Evolutionary conservation across 495 filamentous ascomycete species (phyloP), one percentile per base, ranked within the genome.

Genomic region (Ascobolus immersus): DNA sequence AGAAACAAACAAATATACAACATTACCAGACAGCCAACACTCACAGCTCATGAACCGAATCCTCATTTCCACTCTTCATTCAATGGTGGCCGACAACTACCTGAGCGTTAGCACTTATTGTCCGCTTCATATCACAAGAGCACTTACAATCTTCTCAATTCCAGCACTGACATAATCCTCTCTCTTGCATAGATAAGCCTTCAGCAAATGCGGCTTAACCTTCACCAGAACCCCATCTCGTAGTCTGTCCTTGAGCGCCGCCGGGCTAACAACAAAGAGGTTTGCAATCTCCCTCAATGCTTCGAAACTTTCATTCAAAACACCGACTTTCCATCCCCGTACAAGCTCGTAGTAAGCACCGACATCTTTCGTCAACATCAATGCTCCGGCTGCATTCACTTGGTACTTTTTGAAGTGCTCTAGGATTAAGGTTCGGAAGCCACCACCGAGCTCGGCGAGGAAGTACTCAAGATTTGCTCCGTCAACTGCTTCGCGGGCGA

Each of bases 291-390:
- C 89, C 21, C 76, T 68, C 36, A 94, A 50, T 25, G 89, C 61
- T 56, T 94, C 84, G 44, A 92, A 67, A 41, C 62, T 62, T 26
- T 59, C 60, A 43, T 69, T 67, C 20, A 78, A 64, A 25, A 77
- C 73, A 41, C 55, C 52, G 11, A 84, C 61, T 14, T 72, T 67
- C 73, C 79, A 90, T 28, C 69, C 71, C 36, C 73, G 67, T 28
- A 94, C 59, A 15, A 89, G 58, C 29, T 78, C 69, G 4, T 76
- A 70, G 49, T 99, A 99, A 43, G 74, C 77, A 11, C 76, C 78
- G 43, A 93, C 75, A 51, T 99, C 89, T 60, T 92, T 91, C 30
- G 74, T 80, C 17, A 94, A 79, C 67, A 93, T 82, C 26, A 99
- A 61, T 1, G 78, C 86, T 29, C 89, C 89, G 0, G 81, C 75